Percentiles rank a stretch among this genome's conserved stretches.
Conservation (phyloP, 2,329 filamentous ascomycete genomes). For the Seiridium unicorne region DNA sequence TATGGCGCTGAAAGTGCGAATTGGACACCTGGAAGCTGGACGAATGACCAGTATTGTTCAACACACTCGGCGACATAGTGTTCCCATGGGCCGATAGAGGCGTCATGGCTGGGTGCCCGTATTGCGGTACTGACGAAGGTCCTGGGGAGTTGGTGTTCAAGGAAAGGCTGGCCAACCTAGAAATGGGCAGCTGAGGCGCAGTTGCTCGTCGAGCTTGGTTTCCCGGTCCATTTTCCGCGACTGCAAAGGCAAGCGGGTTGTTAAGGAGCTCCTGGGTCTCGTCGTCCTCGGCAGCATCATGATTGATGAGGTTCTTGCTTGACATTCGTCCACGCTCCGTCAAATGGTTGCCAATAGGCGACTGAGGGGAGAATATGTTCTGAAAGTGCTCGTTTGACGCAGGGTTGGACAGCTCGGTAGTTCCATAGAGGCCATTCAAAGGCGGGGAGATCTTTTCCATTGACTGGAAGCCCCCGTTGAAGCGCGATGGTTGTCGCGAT, state of each 20-base stretch:
- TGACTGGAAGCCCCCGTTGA: slow-evolving; percentile 60
- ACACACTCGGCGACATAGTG: slow-evolving; percentile 56
- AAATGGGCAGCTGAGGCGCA: slow-evolving; percentile 68
- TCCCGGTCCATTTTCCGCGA: slow-evolving; percentile 57
- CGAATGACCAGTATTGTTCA: slow-evolving; percentile 42
- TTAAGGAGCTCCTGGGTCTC: slow-evolving; percentile 72
- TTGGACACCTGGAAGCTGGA: slow-evolving; percentile 54
- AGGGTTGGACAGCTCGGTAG: slow-evolving; percentile 58
- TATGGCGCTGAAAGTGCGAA: slow-evolving; percentile 60
- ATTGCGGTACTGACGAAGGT: slow-evolving; percentile 53
- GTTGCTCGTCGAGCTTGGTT: slow-evolving; percentile 63
- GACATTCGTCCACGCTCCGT: slow-evolving; percentile 58
- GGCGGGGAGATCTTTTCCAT: slow-evolving; percentile 63
- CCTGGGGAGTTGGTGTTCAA: slow-evolving; percentile 64
- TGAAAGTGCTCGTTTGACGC: slow-evolving; percentile 55
- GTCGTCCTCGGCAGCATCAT: slow-evolving; percentile 66
- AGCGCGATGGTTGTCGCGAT: slow-evolving; percentile 56
- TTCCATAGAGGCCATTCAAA: slow-evolving; percentile 51
- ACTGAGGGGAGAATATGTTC: slow-evolving; percentile 70
- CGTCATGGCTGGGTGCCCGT: slow-evolving; percentile 34
- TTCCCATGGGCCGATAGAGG: slow-evolving; percentile 38
- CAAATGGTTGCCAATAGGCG: slow-evolving; percentile 70
- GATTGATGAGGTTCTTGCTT: slow-evolving; percentile 71
- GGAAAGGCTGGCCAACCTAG: slow-evolving; percentile 67
- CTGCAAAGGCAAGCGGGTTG: slow-evolving; percentile 68